Evolutionary conservation across 31 red algal genomes (phyloP).

Genomic region (Asparagopsis taxiformis): DNA sequence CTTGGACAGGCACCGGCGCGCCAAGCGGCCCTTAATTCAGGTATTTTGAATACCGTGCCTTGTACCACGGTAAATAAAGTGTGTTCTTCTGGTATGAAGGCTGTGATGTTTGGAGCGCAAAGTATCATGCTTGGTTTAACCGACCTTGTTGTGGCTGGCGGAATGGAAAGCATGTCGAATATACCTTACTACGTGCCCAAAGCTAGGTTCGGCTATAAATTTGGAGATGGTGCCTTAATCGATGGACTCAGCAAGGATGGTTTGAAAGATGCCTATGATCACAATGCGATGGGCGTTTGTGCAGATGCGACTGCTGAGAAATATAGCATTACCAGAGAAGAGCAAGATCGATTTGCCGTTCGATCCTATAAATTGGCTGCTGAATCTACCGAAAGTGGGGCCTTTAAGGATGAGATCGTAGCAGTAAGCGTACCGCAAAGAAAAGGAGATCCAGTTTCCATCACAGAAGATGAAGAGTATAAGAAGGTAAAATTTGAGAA

Average conservation of each 20-base stretch:
- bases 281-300: conserved; percentile 54
- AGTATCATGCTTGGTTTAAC: conserved; percentile 52
- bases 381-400: no score
- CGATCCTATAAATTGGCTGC: conserved; percentile 68
- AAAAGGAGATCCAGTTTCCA: no score
- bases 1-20: conserved; percentile 84
- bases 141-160: conserved; percentile 76
- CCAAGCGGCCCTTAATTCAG: conserved; percentile 62
- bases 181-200: conserved; percentile 57
- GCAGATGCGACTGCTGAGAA: conserved; percentile 53
- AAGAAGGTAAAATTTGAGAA: no score
- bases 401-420: no score
- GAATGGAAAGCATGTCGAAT: conserved; percentile 89
- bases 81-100: conserved; percentile 73
- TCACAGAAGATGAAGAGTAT: no score
- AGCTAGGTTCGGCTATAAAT: conserved; percentile 31
- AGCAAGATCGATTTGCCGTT: conserved; percentile 71
- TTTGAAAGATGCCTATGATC: conserved; percentile 45
- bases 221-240: conserved; percentile 47
- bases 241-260: conserved; percentile 76
- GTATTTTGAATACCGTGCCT: conserved; percentile 40
- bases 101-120: conserved; percentile 49
- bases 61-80: conserved; percentile 91
- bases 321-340: conserved; percentile 54
- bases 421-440: no score